Evolutionary conservation across 139 green algal genomes (phyloP), one percentile per base, ranked within the genome.

Genomic region (Coelastrella sp.): DNA sequence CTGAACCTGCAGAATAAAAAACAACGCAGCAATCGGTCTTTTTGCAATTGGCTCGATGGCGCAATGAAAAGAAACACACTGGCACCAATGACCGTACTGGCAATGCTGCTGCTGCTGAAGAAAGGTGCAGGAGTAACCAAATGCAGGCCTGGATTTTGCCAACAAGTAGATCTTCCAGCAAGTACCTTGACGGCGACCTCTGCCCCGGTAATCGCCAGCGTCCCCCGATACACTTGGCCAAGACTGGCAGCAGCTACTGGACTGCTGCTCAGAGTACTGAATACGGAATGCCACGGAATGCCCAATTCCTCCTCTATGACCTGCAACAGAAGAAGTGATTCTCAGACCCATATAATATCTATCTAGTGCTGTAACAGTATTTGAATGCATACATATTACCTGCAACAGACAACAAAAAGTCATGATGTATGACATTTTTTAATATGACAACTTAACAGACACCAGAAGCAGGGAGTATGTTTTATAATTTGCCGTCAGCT

Each of bases 231-330:
- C 35, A 96, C 95, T 92, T 98, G 96, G 0, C 97, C 97, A 88
- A 99, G 92, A 7, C 89, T 96, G 14, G 97, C 97, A 12, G 97
- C 97, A 19, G 97, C 97, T 35, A 98, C 91, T 0, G 97, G 95
- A 58, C 88, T 59, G 11, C 91, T 24, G 0, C 94, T 96, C 35
- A 99, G 85, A 11, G 68, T 24, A 7, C 93, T 89, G 82, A 99
- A 99, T 6, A 98, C 24, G 0, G 92, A 61, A 22, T 49, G 63
- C 17, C 92, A 61, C 8, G 96, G 93, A 25, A 60, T 49, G 4
- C 95, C 94, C 68, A 97, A 89, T 85, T 98, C 96, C 12, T 87
- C 60, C 83, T 96, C 81, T 60, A 99, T 94, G 20, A 97, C 91
- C 25, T 88, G 82, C 95, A 84, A 70, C 0, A 15, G 14, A 12